Percentiles rank a stretch among this genome's conserved stretches.
phyloP scores from a whole-genome alignment of 192 early-diverging fungal genomes.

The Anaeromyces robustus region DNA sequence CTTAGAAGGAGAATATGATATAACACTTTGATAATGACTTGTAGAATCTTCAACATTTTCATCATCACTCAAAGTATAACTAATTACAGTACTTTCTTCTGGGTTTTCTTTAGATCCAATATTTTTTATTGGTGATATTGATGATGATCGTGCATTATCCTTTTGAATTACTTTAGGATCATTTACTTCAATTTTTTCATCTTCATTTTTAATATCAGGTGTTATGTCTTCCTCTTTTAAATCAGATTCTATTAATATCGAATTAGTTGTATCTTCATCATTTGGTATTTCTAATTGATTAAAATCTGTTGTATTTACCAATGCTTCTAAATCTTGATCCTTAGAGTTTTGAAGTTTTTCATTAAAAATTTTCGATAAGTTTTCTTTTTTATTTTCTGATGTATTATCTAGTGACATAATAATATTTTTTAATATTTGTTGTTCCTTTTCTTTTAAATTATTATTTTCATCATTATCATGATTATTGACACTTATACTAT shows the following conservation, averaged over 20 bases:
- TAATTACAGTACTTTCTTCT: not conserved
- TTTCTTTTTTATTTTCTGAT: not conserved
- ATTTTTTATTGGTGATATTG: too few relatives aligned
- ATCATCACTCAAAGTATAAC: not conserved
- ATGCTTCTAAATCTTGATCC: not conserved
- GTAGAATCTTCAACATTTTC: not conserved
- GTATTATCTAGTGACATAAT: not conserved
- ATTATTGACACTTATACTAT: not conserved
- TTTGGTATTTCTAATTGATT: not conserved
- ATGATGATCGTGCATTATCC: too few relatives aligned
- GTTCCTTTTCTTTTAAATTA: not conserved
- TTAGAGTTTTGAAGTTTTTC: not conserved
- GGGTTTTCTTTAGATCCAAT: too few relatives aligned
- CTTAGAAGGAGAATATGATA: not conserved
- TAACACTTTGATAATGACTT: not conserved
- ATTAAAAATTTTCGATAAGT: not conserved
- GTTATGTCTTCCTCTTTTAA: too few relatives aligned
- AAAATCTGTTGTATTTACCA: not conserved
- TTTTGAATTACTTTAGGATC: too few relatives aligned
- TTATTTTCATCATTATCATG: not conserved
- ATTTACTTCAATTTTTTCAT: not conserved
- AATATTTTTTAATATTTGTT: not conserved
- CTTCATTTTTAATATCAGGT: too few relatives aligned
- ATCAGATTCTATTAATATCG: too few relatives aligned
- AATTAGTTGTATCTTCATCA: not conserved